Evolutionary conservation across 2,329 filamentous ascomycete genomes (phyloP), one percentile per base, ranked within the genome.

Genomic region (Apiospora malaysiana): DNA sequence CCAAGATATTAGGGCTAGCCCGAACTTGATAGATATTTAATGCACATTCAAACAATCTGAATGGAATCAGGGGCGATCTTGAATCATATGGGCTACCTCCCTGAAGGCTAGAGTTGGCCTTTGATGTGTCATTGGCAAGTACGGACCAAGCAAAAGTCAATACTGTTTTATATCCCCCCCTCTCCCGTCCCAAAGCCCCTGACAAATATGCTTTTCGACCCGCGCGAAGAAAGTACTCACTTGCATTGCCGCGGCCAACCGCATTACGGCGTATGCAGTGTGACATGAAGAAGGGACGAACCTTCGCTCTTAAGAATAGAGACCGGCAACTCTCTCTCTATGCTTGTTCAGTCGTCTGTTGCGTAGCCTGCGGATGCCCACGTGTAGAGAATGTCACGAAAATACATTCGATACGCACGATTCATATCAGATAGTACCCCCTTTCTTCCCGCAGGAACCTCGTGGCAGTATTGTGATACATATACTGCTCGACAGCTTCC

Each of bases 11-110:
- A 14, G 51, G 51, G 18, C 27, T n/a, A 63, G 56, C 32, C 56
- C 32, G n/a, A 40, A 63, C 56, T 40, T 37, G 56, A 63, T 40
- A 63, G 56, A 63, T 63, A 63, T 21, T 63, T 63, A 63, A 63
- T 63, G 21, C 27, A 63, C 32, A 23, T 23, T 40, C 56, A 63
- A 63, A 63, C 56, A 63, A 40, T 40, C 9, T 21, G 9, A 4
- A 21, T 59, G 16, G 51, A 37, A 59, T 10, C 10, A 21, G 21
- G 7, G 9, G 21, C 12, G 32, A 40, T 40, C 3, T n/a, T 40
- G 10, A 3, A 63, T 63, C 32, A 40, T 21, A 40, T 40, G 32
- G 56, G 21, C 56, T 63, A 32, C 56, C 56, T 40, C 32, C 32
- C 27, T 14, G 56, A 63, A 32, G 18, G 18, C 27, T 14, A 32